Conservation (phyloP, 2,329 filamentous ascomycete genomes). For the Penicillium hesseltinei region DNA sequence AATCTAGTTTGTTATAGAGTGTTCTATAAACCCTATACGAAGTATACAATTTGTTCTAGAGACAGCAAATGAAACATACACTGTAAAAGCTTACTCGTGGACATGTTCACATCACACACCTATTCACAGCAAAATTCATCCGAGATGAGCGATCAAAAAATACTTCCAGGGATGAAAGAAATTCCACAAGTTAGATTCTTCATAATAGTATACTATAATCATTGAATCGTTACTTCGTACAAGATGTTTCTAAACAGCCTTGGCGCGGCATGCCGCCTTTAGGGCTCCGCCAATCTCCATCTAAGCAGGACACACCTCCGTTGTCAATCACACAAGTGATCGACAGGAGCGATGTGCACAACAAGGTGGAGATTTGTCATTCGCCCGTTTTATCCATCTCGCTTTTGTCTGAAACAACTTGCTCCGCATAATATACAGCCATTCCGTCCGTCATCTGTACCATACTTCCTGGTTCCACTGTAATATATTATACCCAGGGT, state of each 20-base stretch:
- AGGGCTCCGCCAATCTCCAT: background rate
- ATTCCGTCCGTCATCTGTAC: background rate
- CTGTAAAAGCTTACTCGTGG: background rate
- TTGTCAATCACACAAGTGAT: background rate
- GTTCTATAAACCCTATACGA: background rate
- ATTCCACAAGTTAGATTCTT: background rate
- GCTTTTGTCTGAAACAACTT: slow-evolving; percentile 1
- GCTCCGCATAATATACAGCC: background rate
- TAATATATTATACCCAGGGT: background rate
- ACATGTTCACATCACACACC: background rate
- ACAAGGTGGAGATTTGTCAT: background rate
- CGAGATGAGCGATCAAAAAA: background rate
- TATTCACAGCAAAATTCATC: background rate
- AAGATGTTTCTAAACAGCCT: background rate
- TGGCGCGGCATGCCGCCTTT: background rate
- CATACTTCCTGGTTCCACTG: background rate
- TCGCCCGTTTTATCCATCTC: background rate
- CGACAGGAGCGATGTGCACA: slow-evolving; percentile 3
- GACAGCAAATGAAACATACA: background rate
- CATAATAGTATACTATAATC: too few species aligned
- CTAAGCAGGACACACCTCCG: background rate
- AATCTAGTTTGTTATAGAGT: background rate
- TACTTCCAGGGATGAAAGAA: background rate
- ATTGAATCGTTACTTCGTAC: too few species aligned
- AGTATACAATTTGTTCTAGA: background rate